A percentile compares a stretch with the other conserved stretches of the same genome.
Evolutionary conservation across 106 monocot genomes (phyloP).

Genomic region (Alisma plantagoaquatica): DNA sequence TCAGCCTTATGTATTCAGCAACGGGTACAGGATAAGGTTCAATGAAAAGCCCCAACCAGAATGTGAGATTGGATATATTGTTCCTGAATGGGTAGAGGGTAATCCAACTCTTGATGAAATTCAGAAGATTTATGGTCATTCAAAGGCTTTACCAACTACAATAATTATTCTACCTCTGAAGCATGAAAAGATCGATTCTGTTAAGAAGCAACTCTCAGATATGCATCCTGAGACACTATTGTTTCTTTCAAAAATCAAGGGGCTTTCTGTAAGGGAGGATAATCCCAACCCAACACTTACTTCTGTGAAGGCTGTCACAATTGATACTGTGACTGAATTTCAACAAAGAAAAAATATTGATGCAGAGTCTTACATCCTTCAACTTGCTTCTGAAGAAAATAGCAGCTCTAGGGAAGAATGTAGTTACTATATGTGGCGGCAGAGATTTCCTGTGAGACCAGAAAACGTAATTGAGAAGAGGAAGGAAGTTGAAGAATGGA

Average conservation of each 20-base stretch:
- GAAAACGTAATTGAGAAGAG: conserved; percentile 33
- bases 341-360: conserved; percentile 29
- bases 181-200: conserved; percentile 21
- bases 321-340: conserved; percentile 33
- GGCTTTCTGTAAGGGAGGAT: conserved; percentile 27
- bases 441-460: conserved; percentile 45
- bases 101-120: conserved; percentile 25
- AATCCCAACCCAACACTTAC: conserved; percentile 14
- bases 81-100: conserved; percentile 43
- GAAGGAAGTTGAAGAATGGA: conserved; percentile 42
- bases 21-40: conserved; percentile 53
- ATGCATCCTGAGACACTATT: conserved; percentile 45
- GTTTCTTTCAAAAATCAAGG: conserved; percentile 42
- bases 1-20: conserved; percentile 56
- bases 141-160: conserved; percentile 27
- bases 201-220: conserved; percentile 32
- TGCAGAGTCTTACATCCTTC: conserved; percentile 38
- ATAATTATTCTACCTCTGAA: conserved; percentile 45
- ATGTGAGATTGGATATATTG: conserved; percentile 40
- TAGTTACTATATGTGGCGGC: conserved; percentile 59
- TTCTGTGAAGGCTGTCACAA: conserved; percentile 25
- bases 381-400: conserved; percentile 20
- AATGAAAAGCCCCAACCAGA: conserved; percentile 35
- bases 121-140: conserved; percentile 23
- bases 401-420: conserved; percentile 18